Evolutionary conservation across 164 flowering plant genomes (phyloP).

Genomic region (Cinnamomum micranthum): DNA sequence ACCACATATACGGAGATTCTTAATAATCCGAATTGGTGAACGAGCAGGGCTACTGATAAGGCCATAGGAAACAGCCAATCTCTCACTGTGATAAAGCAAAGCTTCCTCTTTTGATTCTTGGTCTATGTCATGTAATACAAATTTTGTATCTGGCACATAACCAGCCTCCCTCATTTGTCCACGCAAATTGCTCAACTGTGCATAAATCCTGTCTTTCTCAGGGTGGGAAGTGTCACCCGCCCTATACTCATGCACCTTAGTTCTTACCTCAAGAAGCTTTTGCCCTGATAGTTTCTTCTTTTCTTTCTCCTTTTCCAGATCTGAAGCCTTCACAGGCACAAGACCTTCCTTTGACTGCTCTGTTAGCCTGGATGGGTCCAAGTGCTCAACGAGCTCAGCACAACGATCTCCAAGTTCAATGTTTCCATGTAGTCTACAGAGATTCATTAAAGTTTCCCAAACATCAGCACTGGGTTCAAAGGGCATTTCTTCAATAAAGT

Average conservation of each 20-base stretch:
- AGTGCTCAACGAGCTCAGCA: constrained; percentile 46
- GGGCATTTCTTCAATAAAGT: constrained; percentile 67
- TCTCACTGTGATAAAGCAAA: constrained; percentile 64
- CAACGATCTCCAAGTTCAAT: constrained; percentile 60
- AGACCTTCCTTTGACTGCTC: constrained; percentile 56
- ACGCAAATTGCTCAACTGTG: constrained; percentile 34
- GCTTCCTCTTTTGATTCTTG: constrained; percentile 68
- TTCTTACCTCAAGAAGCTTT: constrained; percentile 28
- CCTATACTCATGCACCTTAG: constrained; percentile 46
- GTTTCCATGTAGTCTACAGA: constrained; percentile 57
- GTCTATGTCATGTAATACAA: constrained; percentile 66
- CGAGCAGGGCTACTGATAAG: constrained; percentile 50
- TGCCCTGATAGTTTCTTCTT: constrained; percentile 40
- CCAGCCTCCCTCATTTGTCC: constrained; percentile 65
- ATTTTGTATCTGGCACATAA: constrained; percentile 53
- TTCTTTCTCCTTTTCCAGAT: constrained; percentile 41
- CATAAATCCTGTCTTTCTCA: constrained; percentile 28
- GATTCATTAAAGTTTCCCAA: constrained; percentile 69
- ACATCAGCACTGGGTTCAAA: constrained; percentile 53
- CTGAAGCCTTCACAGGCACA: constrained; percentile 41
- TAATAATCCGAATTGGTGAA: constrained; percentile 43
- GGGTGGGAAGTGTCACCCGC: constrained; percentile 70
- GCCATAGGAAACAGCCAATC: constrained; percentile 55
- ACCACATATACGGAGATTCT: constrained; percentile 66
- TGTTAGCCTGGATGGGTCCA: constrained; percentile 52